These are phyloP conservation scores for Fusarium goolgardi DNA, from an alignment of 2,329 filamentous ascomycete species.

Conservation along the genomic window DNA sequence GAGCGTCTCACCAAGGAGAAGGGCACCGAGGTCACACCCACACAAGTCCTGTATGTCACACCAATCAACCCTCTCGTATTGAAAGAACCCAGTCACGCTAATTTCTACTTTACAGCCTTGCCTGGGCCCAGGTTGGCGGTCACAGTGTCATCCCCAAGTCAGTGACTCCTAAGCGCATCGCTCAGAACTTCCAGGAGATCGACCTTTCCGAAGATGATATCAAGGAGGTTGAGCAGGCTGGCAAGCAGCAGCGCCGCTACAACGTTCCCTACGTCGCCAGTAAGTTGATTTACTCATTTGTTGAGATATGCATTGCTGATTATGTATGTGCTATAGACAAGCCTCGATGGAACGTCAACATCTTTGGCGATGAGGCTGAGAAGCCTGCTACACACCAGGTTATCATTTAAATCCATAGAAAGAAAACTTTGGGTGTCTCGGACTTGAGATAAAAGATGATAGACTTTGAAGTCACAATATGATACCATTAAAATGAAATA, in stretches of 20 bases:
- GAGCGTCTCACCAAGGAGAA: constrained; percentile 52
- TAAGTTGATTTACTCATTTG: not conserved
- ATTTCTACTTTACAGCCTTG: not conserved
- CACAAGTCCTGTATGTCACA: constrained; percentile 51
- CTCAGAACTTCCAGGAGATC: constrained; percentile 74
- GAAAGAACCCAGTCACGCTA: not conserved
- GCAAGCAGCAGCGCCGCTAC: constrained; percentile 24
- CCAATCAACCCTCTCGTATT: fast-evolving
- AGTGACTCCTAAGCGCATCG: constrained; percentile 73
- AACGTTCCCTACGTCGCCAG: constrained; percentile 18
- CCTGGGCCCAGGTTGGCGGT: constrained; percentile 68
- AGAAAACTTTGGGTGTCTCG: not conserved
- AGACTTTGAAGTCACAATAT: not conserved
- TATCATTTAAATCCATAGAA: constrained; percentile 1
- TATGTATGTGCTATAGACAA: not conserved
- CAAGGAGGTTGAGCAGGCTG: constrained; percentile 8
- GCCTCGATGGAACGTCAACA: constrained; percentile 18
- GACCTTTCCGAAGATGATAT: constrained; percentile 62
- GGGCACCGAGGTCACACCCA: constrained; percentile 52
- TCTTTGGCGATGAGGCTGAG: constrained; percentile 11
- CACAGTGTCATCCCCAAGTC: constrained; percentile 80
- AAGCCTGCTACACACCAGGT: constrained; percentile 17
- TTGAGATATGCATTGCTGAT: not conserved
- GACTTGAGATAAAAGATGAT: not conserved
- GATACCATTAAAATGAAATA: not conserved